Percentiles rank a stretch among this genome's conserved stretches.
Evolutionary conservation across 441 rosid genomes (phyloP).

Genomic region (Arabidopsis hybrid): DNA sequence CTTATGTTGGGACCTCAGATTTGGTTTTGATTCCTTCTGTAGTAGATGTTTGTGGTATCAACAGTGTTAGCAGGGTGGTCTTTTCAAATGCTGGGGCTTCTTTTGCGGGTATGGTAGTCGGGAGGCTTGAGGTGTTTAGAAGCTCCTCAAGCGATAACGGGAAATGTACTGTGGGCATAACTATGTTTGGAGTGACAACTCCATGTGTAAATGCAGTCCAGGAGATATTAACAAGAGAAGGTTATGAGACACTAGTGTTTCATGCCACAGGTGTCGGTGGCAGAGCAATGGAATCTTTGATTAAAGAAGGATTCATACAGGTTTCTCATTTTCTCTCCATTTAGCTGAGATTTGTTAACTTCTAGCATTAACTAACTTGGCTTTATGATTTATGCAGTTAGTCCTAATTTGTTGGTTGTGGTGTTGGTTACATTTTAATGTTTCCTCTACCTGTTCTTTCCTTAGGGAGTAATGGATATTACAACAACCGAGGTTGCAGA

Average conservation of each 20-base stretch:
- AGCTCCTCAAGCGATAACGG: conserved; percentile 22
- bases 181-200: conserved; percentile 98
- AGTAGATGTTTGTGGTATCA: conserved; percentile 91
- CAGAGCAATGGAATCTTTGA: conserved; percentile 90
- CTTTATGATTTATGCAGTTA: conserved; percentile 14
- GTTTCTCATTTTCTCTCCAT: conserved; percentile 44
- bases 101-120: conserved; percentile 87
- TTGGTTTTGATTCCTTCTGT: conserved; percentile 82
- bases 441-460: conserved; percentile 9
- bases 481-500: conserved; percentile 98
- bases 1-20: conserved; percentile 83
- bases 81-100: conserved; percentile 90
- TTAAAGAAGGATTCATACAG: conserved; percentile 81
- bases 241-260: conserved; percentile 82
- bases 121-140: conserved; percentile 50
- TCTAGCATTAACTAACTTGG: conserved; percentile 8
- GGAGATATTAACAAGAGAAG: conserved; percentile 66
- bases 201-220: conserved; percentile 76
- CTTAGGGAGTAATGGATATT: conserved; percentile 84
- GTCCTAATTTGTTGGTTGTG: not conserved
- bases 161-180: conserved; percentile 73
- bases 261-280: conserved; percentile 98
- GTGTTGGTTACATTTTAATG: not conserved
- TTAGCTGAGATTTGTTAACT: not conserved
- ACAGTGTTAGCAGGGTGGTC: conserved; percentile 81